Base-by-base conservation (phyloP, 305 asterid species). In the Euphrasia arctica region DNA sequence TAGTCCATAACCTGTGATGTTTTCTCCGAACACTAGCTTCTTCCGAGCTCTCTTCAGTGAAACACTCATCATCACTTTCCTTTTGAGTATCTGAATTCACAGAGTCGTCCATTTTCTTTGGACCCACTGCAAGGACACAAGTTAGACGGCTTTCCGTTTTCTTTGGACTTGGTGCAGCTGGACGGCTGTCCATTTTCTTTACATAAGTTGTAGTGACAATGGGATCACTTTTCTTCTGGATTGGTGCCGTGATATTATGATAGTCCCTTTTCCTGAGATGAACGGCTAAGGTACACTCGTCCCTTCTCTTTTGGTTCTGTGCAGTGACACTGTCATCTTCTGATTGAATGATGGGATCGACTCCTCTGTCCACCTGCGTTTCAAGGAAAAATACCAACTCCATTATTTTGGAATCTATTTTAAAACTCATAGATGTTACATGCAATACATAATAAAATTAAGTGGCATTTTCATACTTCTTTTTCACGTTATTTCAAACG, bases 1-100 rank as follows among this genome's bases (percentile, higher is more conserved):
- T 79, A 66, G 93, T 81, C 97, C 97, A 90, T 56, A 85, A 67
- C 32, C 84, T 74, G 62, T 90, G 97, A 74, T 85, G 95, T 74
- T 90, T 90, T 76, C 97, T 80, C 67, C 85, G 77, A 27, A 70
- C 80, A 56, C 78, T 75, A 62, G 56, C 80, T 69, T 80, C 89
- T 70, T 79, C 85, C 22, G 75, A 70, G 76, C 76, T 82, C 71
- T 62, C 75, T 14, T 47, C 58, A 43, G 72, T 29, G 62, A 1
- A 39, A 39, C 58, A 65, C 56, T 60, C 60, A 9, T 58, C 74
- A 4, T 70, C 75, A 62, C 65, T 55, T 66, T 64, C 69, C 66
- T 72, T 69, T 47, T 58, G 67, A 48, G 39, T 34, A 25, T 45
- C 4, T 39, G 27, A 12, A 66, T 49, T 58, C 29, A 57, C 54